These are phyloP conservation scores for Pseudoscleropodium purum DNA, from an alignment of 225 moss, liverwort and hornwort genomes.

Conservation along the genomic window DNA sequence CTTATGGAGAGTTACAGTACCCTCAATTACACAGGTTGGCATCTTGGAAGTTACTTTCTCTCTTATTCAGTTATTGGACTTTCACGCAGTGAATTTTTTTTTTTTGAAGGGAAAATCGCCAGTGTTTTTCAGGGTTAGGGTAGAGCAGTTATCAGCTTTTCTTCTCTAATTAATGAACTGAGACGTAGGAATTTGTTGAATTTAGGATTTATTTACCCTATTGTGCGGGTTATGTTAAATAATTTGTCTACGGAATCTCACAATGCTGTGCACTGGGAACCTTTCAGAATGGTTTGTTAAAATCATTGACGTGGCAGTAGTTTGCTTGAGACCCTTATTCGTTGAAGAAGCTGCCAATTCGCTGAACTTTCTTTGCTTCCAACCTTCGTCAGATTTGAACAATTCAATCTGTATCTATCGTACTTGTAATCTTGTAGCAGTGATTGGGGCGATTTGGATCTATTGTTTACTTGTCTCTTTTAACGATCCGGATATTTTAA, in stretches of 20 bases:
- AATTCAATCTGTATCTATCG: not conserved
- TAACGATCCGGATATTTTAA: not conserved
- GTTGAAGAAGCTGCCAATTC: not conserved
- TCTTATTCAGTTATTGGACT: not conserved
- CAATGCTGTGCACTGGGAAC: not conserved
- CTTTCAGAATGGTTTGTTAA: not conserved
- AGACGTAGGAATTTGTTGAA: not conserved
- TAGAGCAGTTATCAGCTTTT: not conserved
- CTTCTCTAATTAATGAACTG: not conserved
- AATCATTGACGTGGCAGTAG: not conserved
- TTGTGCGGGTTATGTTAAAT: not conserved
- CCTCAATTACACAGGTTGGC: slow-evolving; percentile 72
- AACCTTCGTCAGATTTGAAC: not conserved
- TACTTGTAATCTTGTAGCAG: not conserved
- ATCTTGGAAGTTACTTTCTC: not conserved
- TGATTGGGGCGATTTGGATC: not conserved
- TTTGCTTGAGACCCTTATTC: not conserved
- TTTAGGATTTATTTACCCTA: not conserved
- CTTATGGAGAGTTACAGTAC: slow-evolving; percentile 89
- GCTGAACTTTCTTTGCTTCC: not conserved
- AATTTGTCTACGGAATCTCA: not conserved
- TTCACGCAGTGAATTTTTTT: not conserved
- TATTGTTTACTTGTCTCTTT: not conserved
- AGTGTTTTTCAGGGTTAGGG: not conserved
- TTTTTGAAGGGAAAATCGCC: not conserved